Base-by-base conservation (phyloP, 495 filamentous ascomycete genomes). In the Hypomontagnella submonticulosa region DNA sequence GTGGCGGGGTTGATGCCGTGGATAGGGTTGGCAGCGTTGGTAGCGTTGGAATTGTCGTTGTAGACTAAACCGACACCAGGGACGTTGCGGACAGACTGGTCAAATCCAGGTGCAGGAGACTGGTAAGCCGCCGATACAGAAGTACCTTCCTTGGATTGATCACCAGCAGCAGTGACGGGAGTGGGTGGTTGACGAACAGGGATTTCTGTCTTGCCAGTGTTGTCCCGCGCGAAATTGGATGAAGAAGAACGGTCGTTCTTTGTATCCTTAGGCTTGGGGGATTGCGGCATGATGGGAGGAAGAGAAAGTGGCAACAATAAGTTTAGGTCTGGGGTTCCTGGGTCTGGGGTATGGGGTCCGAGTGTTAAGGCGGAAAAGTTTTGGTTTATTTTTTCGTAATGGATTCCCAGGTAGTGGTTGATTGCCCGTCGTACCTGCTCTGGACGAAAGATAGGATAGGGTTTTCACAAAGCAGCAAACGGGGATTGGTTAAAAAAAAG, bases 11-110 rank as follows among this genome's bases (percentile, higher is more conserved):
- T 67, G 15, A 32, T 12, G 6, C 64, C 58, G 57, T 67, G 50
- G 5, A 52, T 37, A 8, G 30, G 19, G 5, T 42, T 43, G 20
- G n/a, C n/a, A n/a, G n/a, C n/a, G n/a, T n/a, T n/a, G n/a, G n/a
- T n/a, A 8, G 30, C 19, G 5, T 42, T 43, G 20, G n/a, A 18
- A 15, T 42, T 49, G 19, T 54, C 30, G 15, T 51, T 37, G 63
- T 67, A 67, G 32, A 67, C 52, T 19, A 53, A 61, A 51, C 32
- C 71, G 15, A 59, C 57, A 11, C 59, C 62, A 16, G 71, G 71
- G 8, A 71, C 48, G 46, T 73, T 73, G 13, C 47, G 47, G 40
- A 73, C 71, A 12, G 53, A 70, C 18, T 70, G 58, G 5, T 41
- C 18, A 19, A 67, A 70, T 10, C 66, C 66, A 27, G 66, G 66